Evolutionary conservation across 2,329 filamentous ascomycete species (phyloP).

Genomic region (Apiospora aurea): DNA sequence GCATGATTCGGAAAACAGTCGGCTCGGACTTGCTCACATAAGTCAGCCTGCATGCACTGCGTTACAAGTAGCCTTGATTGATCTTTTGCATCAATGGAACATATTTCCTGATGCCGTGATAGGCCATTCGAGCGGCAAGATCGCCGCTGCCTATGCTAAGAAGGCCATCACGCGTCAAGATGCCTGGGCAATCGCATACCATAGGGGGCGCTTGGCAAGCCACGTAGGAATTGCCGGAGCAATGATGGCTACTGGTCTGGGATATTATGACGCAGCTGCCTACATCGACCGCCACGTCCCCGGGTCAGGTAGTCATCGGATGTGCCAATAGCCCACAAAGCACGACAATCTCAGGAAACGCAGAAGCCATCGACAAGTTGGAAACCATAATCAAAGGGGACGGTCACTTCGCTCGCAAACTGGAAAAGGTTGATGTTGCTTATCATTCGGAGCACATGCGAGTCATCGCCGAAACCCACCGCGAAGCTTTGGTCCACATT

Average conservation of each 20-base stretch:
- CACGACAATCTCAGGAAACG: slow-evolving; percentile 35
- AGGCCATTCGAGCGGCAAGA: slow-evolving; percentile 47
- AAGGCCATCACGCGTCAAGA: slow-evolving; percentile 36
- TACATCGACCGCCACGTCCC: slow-evolving; percentile 27
- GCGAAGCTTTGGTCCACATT: slow-evolving; percentile 30
- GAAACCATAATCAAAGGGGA: slow-evolving; percentile 28
- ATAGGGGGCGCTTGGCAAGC: slow-evolving; percentile 26
- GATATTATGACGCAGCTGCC: slow-evolving; percentile 24
- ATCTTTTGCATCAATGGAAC: slow-evolving; percentile 37
- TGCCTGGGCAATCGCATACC: slow-evolving; percentile 34
- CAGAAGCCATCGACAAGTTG: slow-evolving; percentile 29
- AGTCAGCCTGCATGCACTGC: slow-evolving; percentile 41
- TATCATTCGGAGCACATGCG: slow-evolving; percentile 45
- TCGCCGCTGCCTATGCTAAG: slow-evolving; percentile 42
- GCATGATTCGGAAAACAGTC: slow-evolving; percentile 36
- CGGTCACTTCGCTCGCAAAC: slow-evolving; percentile 31
- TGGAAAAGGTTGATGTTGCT: slow-evolving; percentile 29
- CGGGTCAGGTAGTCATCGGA: slow-evolving; percentile 29
- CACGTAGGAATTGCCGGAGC: slow-evolving; percentile 30
- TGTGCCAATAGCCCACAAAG: slow-evolving; percentile 36
- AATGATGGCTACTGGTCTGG: slow-evolving; percentile 36
- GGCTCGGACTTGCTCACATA: slow-evolving; percentile 36
- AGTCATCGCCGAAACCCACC: slow-evolving; percentile 35
- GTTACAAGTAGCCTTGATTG: slow-evolving; percentile 41
- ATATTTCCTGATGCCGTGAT: slow-evolving; percentile 37